These are phyloP conservation scores for Leccinum fallax DNA, from an alignment of 1,284 basidiomycete species.

Conservation along the genomic window DNA sequence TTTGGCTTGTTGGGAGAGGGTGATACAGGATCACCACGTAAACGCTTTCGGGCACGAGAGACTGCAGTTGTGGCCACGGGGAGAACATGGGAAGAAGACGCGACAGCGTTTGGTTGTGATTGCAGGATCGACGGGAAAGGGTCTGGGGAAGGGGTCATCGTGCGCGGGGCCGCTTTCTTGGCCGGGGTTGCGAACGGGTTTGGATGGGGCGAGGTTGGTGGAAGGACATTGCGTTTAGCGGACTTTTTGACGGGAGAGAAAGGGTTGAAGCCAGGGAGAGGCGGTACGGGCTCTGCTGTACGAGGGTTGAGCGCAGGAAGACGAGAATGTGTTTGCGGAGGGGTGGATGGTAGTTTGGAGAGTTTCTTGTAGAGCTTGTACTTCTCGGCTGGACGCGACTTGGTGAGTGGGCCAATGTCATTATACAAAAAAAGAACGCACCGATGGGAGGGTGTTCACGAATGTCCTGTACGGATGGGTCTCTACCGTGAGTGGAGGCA, in stretches of 20 bases:
- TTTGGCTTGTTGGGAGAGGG: constrained; percentile 79
- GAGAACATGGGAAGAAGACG: constrained; percentile 30
- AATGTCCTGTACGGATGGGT: constrained; percentile 80
- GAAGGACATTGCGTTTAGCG: constrained; percentile 35
- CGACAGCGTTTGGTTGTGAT: constrained; percentile 17
- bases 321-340: constrained; percentile 31
- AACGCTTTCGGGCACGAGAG: constrained; percentile 71
- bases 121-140: constrained; percentile 40
- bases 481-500: constrained; percentile 56
- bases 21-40: constrained; percentile 78
- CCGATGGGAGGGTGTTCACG: constrained; percentile 69
- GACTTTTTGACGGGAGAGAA: constrained; percentile 75
- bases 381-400: constrained; percentile 59
- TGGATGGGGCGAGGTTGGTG: constrained; percentile 22
- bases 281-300: constrained; percentile 49
- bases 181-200: constrained; percentile 60
- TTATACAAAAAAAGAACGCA: constrained; percentile 40
- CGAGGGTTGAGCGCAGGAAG: constrained; percentile 49
- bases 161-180: constrained; percentile 37
- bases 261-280: constrained; percentile 64
- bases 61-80: constrained; percentile 45
- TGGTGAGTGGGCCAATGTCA: constrained; percentile 11
- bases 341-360: constrained; percentile 49
- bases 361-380: constrained; percentile 84
- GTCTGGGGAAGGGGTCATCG: constrained; percentile 42